These are phyloP conservation scores for Wickerhamiella cacticola DNA, from an alignment of 805 yeast species.

Conservation along the genomic window DNA sequence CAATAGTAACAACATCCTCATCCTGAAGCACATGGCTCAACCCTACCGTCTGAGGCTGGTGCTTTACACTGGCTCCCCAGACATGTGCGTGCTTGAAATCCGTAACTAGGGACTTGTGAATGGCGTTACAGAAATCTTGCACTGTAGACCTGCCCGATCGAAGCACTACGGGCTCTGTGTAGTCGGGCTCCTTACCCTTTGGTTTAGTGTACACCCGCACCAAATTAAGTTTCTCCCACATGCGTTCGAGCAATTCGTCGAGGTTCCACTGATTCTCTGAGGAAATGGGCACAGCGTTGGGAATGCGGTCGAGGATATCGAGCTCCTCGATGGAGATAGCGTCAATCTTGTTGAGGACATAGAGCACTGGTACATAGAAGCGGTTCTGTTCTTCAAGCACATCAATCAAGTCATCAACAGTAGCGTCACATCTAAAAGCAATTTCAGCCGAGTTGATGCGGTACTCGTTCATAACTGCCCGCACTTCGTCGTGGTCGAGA, in stretches of 20 bases:
- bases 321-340: conserved; percentile 88
- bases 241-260: conserved; percentile 82
- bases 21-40: conserved; percentile 72
- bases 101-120: conserved; percentile 86
- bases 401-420: conserved; percentile 92
- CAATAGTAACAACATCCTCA: conserved; percentile 93
- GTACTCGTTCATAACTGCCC: conserved; percentile 94
- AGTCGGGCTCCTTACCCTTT: conserved; percentile 88
- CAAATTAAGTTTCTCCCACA: conserved; percentile 88
- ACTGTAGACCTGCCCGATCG: conserved; percentile 72
- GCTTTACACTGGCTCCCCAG: conserved; percentile 81
- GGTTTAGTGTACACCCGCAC: conserved; percentile 97
- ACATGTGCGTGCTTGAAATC: conserved; percentile 91
- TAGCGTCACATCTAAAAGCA: conserved; percentile 94
- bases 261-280: conserved; percentile 95
- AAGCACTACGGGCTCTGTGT: conserved; percentile 86
- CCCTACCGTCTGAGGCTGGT: conserved; percentile 95
- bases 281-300: conserved; percentile 94
- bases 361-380: conserved; percentile 89
- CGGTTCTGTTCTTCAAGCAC: conserved; percentile 82
- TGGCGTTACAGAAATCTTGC: conserved; percentile 91
- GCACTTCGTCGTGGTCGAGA: conserved; percentile 81
- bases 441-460: conserved; percentile 92
- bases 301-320: conserved; percentile 79
- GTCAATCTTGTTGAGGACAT: conserved; percentile 91